phyloP scores from a whole-genome alignment of 257 asterid species.

The Echium plantagineum region DNA sequence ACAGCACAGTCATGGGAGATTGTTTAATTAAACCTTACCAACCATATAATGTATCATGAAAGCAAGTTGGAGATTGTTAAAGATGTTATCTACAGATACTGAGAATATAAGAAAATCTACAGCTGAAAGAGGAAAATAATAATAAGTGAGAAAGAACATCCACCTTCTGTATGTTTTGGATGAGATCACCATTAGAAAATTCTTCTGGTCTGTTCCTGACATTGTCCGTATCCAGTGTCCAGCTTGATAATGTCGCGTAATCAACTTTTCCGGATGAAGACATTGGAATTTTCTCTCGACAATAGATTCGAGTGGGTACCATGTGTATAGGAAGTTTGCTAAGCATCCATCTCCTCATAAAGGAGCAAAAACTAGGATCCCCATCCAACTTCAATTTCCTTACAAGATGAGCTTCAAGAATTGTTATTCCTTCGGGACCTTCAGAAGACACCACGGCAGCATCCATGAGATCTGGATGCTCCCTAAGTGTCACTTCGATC shows the following conservation, averaged over 20 bases:
- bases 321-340: constrained; percentile 56
- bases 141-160: neutral
- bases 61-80: no score
- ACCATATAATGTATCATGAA: no score
- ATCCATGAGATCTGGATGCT: constrained; percentile 60
- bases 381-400: constrained; percentile 27
- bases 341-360: constrained; percentile 51
- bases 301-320: constrained; percentile 53
- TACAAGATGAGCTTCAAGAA: constrained; percentile 70
- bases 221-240: constrained; percentile 22
- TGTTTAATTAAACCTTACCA: no score
- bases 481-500: constrained; percentile 54
- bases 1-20: no score
- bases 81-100: neutral
- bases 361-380: constrained; percentile 28
- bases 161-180: constrained; percentile 63
- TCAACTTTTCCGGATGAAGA: constrained; percentile 86
- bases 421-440: constrained; percentile 36
- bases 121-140: neutral
- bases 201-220: constrained; percentile 22
- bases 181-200: constrained; percentile 32
- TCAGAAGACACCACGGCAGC: constrained; percentile 64
- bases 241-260: constrained; percentile 46
- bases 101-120: neutral
- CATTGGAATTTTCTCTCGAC: constrained; percentile 50